Evolutionary conservation across 73 alveolate species (phyloP), one percentile per base, ranked within the genome.

Genomic region (Durusdinium trenchii): DNA sequence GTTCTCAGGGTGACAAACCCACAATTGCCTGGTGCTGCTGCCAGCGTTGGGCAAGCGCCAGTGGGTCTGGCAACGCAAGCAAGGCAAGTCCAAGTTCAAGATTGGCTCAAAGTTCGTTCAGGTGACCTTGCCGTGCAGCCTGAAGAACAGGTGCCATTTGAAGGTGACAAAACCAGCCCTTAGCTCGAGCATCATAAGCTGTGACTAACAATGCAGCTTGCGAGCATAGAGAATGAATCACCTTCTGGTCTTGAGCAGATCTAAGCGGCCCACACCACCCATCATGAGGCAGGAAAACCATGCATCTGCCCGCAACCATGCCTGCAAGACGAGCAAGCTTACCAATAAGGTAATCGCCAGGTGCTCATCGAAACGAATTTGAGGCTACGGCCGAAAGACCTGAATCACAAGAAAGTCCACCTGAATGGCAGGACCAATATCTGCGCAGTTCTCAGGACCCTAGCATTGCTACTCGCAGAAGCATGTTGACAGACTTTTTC

Each of bases 281-380:
- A 78, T 45, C 89, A 78, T 78, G 20, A 78, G 45, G 43, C 43
- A 23, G 45, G 89, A 45, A 78, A 45, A 78, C 14, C 43, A 26
- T 6, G 89, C 89, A 14, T 90, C 96, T 38, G 96, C 69, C 30
- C 96, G 96, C 12, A 90, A 86, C 96, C 96, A 90, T 36, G 69
- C 79, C 95, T 87, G 42, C 28, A 32, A 32, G 10, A 16, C 16
- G 36, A 60, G 73, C 36, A 60, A 35, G 30, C 18, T 60, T 60
- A 35, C 73, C 73, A 60, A 5, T 60, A 26, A 60, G 73, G 73
- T 60, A 35, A 35, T 60, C 36, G 30, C 30, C 36, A 23, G 36
- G 73, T 60, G 73, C 30, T 60, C 73, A 23, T 26, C 73, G 30
- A 35, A 35, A 23, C 73, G 36, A 26, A 60, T 60, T n/a, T n/a